These are phyloP conservation scores for Metarhizium rileyi DNA, from an alignment of 2,329 filamentous ascomycete species.

Conservation along the genomic window DNA sequence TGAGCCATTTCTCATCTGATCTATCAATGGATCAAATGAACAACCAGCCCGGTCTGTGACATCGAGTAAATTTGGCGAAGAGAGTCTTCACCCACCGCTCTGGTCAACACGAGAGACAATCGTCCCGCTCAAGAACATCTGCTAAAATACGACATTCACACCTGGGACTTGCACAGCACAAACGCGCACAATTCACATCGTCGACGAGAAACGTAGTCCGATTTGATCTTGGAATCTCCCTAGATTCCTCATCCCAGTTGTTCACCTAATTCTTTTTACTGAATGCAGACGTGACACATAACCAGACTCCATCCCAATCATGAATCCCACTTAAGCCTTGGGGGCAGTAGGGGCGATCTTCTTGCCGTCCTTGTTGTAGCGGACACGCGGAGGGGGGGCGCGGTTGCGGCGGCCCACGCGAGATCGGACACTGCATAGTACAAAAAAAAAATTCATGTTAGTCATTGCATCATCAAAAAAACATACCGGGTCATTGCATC, in stretches of 20 bases:
- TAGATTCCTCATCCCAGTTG: slow-evolving; percentile 21
- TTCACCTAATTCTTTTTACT: slow-evolving; percentile 24
- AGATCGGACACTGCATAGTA: slow-evolving; percentile 94
- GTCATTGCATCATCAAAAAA: slow-evolving; percentile 16
- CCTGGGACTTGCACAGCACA: neutral
- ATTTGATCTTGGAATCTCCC: slow-evolving; percentile 14
- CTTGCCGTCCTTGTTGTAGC: slow-evolving; percentile 99
- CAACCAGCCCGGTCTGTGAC: no score
- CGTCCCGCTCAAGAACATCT: neutral
- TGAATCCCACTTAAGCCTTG: slow-evolving; percentile 27
- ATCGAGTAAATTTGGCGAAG: no score
- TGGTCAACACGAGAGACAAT: no score
- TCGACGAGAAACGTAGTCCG: slow-evolving; percentile 14
- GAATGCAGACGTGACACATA: slow-evolving; percentile 28
- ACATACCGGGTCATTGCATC: slow-evolving; percentile 16
- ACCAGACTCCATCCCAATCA: slow-evolving; percentile 28
- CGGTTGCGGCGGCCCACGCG: slow-evolving; percentile 96
- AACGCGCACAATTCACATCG: slow-evolving; percentile 1
- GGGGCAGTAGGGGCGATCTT: slow-evolving; percentile 76
- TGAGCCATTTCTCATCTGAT: no score
- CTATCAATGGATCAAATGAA: no score
- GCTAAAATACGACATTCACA: neutral
- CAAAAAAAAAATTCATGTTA: slow-evolving; percentile 25
- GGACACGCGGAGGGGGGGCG: slow-evolving; percentile 90
- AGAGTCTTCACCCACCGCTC: no score